Percentiles rank a stretch among this genome's conserved stretches.
phyloP scores from a whole-genome alignment of 257 asterid species.

The Perilla frutescens region DNA sequence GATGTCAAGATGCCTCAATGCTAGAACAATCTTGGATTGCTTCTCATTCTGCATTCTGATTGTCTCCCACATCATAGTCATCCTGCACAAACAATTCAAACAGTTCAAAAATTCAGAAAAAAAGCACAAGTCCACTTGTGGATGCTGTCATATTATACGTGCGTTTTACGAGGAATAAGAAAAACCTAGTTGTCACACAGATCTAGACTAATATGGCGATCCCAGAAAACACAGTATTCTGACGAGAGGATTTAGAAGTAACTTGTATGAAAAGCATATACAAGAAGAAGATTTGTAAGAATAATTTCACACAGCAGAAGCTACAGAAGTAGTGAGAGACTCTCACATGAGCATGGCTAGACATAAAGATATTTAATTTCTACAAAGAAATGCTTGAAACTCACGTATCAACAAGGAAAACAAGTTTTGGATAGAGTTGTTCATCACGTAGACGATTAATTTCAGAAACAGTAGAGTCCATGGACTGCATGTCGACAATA shows the following conservation, averaged over 20 bases:
- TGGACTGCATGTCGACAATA: constrained; percentile 98
- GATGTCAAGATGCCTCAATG: constrained; percentile 58
- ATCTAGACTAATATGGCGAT: constrained; percentile 16
- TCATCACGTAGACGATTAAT: constrained; percentile 87
- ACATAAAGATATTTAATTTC: constrained; percentile 24
- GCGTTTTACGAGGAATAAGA: constrained; percentile 13
- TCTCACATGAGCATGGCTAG: constrained; percentile 1
- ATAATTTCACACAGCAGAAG: neutral
- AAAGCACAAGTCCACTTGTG: neutral
- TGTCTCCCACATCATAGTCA: constrained; percentile 95
- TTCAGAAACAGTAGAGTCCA: constrained; percentile 98
- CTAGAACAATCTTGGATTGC: constrained; percentile 66
- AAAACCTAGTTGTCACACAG: neutral
- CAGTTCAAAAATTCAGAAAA: neutral
- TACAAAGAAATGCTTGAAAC: constrained; percentile 38
- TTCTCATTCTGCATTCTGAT: constrained; percentile 71
- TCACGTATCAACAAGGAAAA: constrained; percentile 88
- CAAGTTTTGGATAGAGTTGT: constrained; percentile 87
- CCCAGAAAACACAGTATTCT: neutral
- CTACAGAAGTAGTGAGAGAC: neutral
- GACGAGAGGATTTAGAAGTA: neutral
- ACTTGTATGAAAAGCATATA: neutral
- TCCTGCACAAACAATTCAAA: constrained; percentile 51
- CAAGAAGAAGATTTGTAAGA: constrained; percentile 3
- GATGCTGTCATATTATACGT: constrained; percentile 6